Conservation (phyloP, 2,329 filamentous ascomycete species). For the Clonostachys sp. region DNA sequence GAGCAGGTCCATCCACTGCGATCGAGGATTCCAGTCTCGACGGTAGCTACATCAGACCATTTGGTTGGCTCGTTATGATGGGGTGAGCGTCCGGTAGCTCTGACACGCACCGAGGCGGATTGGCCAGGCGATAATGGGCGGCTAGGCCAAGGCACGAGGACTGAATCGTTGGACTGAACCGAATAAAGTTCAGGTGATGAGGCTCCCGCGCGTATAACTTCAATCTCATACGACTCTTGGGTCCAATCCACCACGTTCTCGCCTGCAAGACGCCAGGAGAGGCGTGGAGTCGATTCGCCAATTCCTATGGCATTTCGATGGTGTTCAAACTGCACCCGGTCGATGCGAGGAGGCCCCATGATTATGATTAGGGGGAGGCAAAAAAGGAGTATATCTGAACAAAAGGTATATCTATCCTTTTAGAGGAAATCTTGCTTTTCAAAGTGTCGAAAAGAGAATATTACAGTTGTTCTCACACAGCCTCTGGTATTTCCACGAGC, state of each 20-base stretch:
- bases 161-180: not conserved
- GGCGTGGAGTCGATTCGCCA: too few relatives aligned
- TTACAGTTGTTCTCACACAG: too few relatives aligned
- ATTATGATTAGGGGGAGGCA: too few relatives aligned
- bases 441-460: too few relatives aligned
- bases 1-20: not conserved
- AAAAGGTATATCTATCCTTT: too few relatives aligned
- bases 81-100: constrained; percentile 11
- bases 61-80: not conserved
- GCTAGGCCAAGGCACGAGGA: constrained; percentile 7
- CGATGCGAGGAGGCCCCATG: too few relatives aligned
- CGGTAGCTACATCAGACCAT: not conserved
- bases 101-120: constrained; percentile 16
- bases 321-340: too few relatives aligned
- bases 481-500: too few relatives aligned
- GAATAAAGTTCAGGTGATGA: not conserved
- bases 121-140: constrained; percentile 16
- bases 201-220: not conserved
- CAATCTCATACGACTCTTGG: not conserved
- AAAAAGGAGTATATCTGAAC: too few relatives aligned
- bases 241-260: not conserved
- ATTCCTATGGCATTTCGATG: too few relatives aligned
- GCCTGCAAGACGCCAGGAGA: too few relatives aligned
- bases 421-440: too few relatives aligned
- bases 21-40: constrained; percentile 15